Percentiles rank a stretch among this genome's conserved stretches.
Evolutionary conservation across 225 moss, liverwort and hornwort genomes (phyloP).

Genomic region (Ulota crispa): DNA sequence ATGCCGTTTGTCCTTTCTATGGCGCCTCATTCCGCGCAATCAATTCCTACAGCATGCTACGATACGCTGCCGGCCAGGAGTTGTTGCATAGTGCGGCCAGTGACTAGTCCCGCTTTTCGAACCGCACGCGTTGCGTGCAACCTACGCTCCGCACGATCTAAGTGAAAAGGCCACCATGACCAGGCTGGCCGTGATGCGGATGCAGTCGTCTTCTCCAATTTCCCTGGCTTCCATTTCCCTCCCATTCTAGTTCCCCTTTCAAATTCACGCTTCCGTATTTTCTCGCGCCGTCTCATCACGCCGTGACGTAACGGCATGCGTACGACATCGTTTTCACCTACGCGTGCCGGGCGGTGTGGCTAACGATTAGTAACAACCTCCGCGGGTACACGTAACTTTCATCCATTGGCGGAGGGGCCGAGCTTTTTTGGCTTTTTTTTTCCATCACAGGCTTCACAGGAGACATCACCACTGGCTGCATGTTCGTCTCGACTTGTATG

Average conservation of each 20-base stretch:
- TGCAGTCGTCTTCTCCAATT: not conserved
- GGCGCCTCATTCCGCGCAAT: not conserved
- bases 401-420: not conserved
- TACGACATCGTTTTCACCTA: not conserved
- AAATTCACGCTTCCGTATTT: constrained; percentile 10
- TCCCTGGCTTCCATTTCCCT: not conserved
- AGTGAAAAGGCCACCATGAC: not conserved
- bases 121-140: constrained; percentile 7
- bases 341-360: not conserved
- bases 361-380: not conserved
- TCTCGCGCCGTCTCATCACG: not conserved
- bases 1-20: constrained; percentile 24
- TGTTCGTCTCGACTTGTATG: not conserved
- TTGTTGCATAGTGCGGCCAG: not conserved
- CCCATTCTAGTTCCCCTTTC: not conserved
- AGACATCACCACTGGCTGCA: constrained; percentile 1
- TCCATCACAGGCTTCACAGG: too few species aligned
- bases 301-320: too few species aligned
- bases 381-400: not conserved
- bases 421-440: too few species aligned
- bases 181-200: not conserved
- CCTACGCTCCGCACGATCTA: constrained; percentile 25
- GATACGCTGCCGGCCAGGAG: constrained; percentile 16
- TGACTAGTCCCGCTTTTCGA: constrained; percentile 13
- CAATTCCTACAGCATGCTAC: constrained; percentile 14